Conservation (phyloP, 2,329 filamentous ascomycete genomes). For the Colletotrichum liaoningense region DNA sequence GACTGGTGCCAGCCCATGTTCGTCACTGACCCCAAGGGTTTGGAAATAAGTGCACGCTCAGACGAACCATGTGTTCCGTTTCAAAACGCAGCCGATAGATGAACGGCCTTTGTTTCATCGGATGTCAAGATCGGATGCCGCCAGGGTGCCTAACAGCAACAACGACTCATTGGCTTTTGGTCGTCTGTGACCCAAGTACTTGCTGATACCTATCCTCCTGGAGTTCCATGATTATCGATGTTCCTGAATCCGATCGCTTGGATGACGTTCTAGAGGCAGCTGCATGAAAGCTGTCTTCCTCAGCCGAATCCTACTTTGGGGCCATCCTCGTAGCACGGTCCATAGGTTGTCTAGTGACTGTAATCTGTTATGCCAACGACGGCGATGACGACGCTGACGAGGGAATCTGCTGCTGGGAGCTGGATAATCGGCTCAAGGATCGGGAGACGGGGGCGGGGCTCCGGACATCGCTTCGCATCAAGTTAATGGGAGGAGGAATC, state of each 20-base stretch:
- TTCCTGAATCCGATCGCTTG: background rate
- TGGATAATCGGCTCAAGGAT: conserved; percentile 12
- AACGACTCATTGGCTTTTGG: background rate
- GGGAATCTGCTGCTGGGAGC: background rate
- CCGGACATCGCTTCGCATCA: conserved; percentile 28
- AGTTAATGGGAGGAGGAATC: conserved; percentile 15
- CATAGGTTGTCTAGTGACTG: background rate
- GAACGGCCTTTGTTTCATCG: conserved; percentile 17
- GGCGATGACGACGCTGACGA: conserved; percentile 9
- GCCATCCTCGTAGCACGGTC: background rate
- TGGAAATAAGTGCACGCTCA: conserved; percentile 13
- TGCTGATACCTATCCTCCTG: background rate
- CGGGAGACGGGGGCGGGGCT: conserved; percentile 22
- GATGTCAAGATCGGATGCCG: conserved; percentile 28
- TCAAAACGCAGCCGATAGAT: conserved; percentile 18
- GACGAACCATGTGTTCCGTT: conserved; percentile 23
- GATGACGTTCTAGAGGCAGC: conserved; percentile 2
- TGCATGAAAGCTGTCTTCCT: background rate
- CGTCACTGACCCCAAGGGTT: background rate
- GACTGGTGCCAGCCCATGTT: background rate
- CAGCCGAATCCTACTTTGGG: background rate
- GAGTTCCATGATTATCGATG: background rate
- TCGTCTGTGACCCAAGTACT: background rate
- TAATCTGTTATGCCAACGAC: background rate
- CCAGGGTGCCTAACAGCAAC: background rate